Evolutionary conservation across 2,329 filamentous ascomycete genomes (phyloP).

Genomic region (Chalaropsis ovoidea): DNA sequence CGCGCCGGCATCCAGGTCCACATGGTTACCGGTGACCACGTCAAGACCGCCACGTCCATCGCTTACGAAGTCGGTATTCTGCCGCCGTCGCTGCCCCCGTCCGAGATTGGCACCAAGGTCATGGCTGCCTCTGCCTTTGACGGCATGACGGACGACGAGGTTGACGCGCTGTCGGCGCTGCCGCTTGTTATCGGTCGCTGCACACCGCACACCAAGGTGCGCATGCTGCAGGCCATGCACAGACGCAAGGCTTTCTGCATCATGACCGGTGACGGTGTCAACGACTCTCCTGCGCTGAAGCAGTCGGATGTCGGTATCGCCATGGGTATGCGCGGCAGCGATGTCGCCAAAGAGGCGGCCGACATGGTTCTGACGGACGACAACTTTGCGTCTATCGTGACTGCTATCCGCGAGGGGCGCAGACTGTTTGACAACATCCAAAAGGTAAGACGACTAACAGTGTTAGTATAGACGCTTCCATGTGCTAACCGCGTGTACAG

Average conservation of each 20-base stretch:
- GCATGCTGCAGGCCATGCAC: slow-evolving; percentile 65
- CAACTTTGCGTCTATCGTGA: slow-evolving; percentile 73
- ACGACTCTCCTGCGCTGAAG: slow-evolving; percentile 63
- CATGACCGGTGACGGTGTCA: slow-evolving; percentile 68
- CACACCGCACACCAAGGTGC: slow-evolving; percentile 61
- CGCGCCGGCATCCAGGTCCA: slow-evolving; percentile 55
- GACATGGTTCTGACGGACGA: slow-evolving; percentile 84
- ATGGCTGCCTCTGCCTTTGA: slow-evolving; percentile 57
- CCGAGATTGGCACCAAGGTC: slow-evolving; percentile 39
- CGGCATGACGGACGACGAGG: slow-evolving; percentile 49
- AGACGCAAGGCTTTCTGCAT: slow-evolving; percentile 57
- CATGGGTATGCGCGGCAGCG: slow-evolving; percentile 60
- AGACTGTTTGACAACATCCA: slow-evolving; percentile 64
- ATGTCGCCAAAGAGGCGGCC: slow-evolving; percentile 69
- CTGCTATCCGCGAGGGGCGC: slow-evolving; percentile 60
- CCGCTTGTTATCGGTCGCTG: slow-evolving; percentile 61
- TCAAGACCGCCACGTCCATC: slow-evolving; percentile 56
- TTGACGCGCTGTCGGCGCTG: slow-evolving; percentile 51
- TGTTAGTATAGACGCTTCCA: background rate
- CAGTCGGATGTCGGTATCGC: slow-evolving; percentile 66
- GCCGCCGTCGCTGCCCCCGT: slow-evolving; percentile 32
- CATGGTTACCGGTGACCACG: slow-evolving; percentile 61
- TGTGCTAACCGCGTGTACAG: slow-evolving; percentile 31
- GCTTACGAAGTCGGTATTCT: slow-evolving; percentile 56
- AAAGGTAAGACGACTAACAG: slow-evolving; percentile 41